A percentile compares a stretch with the other conserved stretches of the same genome.
Conservation (phyloP, 1,139 yeast species). For the Debaryomyces robertsiae region DNA sequence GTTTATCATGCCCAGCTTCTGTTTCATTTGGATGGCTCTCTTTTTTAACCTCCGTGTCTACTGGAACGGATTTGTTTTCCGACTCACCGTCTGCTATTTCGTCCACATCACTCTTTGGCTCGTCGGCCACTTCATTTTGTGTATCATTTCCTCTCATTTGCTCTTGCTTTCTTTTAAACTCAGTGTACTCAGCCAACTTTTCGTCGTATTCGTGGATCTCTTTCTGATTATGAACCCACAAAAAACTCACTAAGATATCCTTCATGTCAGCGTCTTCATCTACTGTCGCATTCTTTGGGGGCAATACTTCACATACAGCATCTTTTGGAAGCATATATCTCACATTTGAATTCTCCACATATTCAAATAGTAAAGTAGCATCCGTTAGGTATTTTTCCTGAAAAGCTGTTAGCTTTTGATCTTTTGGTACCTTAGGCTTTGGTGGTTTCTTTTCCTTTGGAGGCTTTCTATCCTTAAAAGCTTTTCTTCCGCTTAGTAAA, state of each 20-base stretch:
- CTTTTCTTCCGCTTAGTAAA: constrained; percentile 17
- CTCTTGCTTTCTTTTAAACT: constrained; percentile 25
- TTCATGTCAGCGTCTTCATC: constrained; percentile 34
- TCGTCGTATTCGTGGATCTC: constrained; percentile 53
- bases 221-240: constrained; percentile 58
- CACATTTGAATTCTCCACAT: constrained; percentile 73
- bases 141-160: constrained; percentile 29
- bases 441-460: constrained; percentile 30
- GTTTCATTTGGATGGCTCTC: constrained; percentile 18
- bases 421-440: constrained; percentile 34
- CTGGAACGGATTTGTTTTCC: background rate
- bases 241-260: constrained; percentile 65
- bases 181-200: constrained; percentile 34
- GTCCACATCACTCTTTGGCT: constrained; percentile 13
- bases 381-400: constrained; percentile 69
- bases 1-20: constrained; percentile 17
- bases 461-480: constrained; percentile 25
- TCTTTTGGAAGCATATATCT: constrained; percentile 76
- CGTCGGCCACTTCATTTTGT: constrained; percentile 20
- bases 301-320: constrained; percentile 67
- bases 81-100: constrained; percentile 15
- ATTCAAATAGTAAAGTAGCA: constrained; percentile 83
- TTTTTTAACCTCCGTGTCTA: constrained; percentile 17
- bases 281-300: constrained; percentile 24
- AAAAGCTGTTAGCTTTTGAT: constrained; percentile 67